phyloP scores from a whole-genome alignment of 2,329 filamentous ascomycete genomes.

The Aspergillus bombycis region DNA sequence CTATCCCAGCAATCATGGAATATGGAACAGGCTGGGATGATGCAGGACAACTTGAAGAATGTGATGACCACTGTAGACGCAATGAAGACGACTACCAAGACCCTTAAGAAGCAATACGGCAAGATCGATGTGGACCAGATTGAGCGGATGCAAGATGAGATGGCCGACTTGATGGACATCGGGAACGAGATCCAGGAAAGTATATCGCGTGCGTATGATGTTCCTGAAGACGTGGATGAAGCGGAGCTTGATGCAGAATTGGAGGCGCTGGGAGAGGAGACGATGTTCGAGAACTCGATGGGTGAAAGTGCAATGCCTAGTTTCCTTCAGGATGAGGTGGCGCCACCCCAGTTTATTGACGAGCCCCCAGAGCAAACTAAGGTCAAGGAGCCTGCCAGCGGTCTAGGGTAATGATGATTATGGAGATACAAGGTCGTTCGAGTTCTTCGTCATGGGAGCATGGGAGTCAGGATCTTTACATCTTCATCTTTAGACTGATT shows the following conservation, averaged over 20 bases:
- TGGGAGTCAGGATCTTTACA: conserved; percentile 22
- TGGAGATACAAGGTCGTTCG: conserved; percentile 5
- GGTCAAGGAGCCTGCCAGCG: conserved; percentile 76
- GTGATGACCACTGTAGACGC: conserved; percentile 98
- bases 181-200: conserved; percentile 98
- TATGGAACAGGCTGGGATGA: conserved; percentile 97
- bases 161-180: conserved; percentile 96
- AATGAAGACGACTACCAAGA: conserved; percentile 95
- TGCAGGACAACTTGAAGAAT: conserved; percentile 98
- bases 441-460: conserved; percentile 18
- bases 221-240: conserved; percentile 97
- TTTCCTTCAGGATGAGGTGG: conserved; percentile 86
- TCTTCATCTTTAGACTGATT: conserved; percentile 3
- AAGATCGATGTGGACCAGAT: conserved; percentile 98
- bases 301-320: conserved; percentile 70
- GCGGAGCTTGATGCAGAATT: conserved; percentile 93
- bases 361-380: conserved; percentile 78
- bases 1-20: conserved; percentile 95
- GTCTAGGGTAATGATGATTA: conserved; percentile 28
- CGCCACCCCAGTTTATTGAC: conserved; percentile 85
- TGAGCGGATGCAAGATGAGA: conserved; percentile 96
- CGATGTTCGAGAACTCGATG: conserved; percentile 76
- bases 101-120: conserved; percentile 89
- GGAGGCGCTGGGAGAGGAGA: conserved; percentile 90
- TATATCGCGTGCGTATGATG: conserved; percentile 85